phyloP scores from a whole-genome alignment of 345 rosid species.

The Nephelium lappaceum region DNA sequence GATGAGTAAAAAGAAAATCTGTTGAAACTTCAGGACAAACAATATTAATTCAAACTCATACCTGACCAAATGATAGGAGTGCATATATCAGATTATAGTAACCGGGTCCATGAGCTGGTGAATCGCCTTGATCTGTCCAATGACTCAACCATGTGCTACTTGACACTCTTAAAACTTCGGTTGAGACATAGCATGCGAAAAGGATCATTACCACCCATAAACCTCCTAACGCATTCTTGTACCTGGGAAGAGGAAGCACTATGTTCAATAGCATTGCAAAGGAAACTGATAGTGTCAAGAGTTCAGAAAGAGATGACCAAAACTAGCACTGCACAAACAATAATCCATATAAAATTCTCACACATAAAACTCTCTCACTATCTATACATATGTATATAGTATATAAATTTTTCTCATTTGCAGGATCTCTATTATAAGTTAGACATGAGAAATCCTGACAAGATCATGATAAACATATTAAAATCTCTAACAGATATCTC shows the following conservation, averaged over 20 bases:
- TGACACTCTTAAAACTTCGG: constrained; percentile 86
- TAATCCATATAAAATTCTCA: neutral
- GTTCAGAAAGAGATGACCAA: neutral
- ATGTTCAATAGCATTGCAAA: neutral
- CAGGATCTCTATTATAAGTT: neutral
- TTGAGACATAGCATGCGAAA: constrained; percentile 67
- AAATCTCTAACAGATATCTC: too few species aligned
- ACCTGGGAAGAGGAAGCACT: constrained; percentile 48
- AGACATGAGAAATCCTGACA: neutral
- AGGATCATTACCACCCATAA: constrained; percentile 87
- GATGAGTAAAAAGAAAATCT: neutral
- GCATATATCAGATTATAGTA: constrained; percentile 81
- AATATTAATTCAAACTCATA: constrained; percentile 32
- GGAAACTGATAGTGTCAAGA: neutral
- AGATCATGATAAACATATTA: neutral
- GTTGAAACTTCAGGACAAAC: neutral
- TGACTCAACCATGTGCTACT: constrained; percentile 96
- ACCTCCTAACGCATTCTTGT: constrained; percentile 96
- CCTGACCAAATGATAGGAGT: constrained; percentile 84
- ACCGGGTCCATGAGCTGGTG: constrained; percentile 54
- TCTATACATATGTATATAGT: neutral
- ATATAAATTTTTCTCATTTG: neutral
- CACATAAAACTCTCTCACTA: neutral
- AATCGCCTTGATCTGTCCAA: constrained; percentile 83
- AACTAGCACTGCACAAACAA: neutral